Percentiles rank a stretch among this genome's conserved stretches.
phyloP scores from a whole-genome alignment of 2,329 filamentous ascomycete species.

The Pezicula radicicola region DNA sequence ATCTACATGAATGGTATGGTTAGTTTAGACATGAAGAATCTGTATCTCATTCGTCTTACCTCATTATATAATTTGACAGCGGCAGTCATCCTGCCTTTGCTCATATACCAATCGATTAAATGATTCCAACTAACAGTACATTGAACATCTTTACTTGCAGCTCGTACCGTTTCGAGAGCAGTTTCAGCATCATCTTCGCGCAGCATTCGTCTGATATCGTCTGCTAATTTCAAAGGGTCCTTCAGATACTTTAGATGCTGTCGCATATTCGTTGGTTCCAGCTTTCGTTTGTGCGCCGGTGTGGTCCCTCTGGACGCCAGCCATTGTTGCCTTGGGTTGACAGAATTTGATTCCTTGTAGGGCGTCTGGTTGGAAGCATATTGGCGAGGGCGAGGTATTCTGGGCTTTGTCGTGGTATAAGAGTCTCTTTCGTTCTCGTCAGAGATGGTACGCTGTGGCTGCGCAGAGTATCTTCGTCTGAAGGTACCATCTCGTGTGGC shows the following conservation, averaged over 20 bases:
- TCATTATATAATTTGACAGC: conserved; percentile 90
- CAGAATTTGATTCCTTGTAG: neutral
- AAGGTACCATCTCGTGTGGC: conserved; percentile 1
- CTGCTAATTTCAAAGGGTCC: conserved; percentile 71
- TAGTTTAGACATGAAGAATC: conserved; percentile 1
- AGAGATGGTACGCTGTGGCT: neutral
- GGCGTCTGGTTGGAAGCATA: neutral
- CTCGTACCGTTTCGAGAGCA: conserved; percentile 65
- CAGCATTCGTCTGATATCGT: conserved; percentile 62
- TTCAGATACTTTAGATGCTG: conserved; percentile 23
- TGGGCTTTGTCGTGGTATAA: too few relatives aligned
- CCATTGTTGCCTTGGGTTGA: conserved; percentile 14
- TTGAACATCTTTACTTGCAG: conserved; percentile 61
- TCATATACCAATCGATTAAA: conserved; percentile 69
- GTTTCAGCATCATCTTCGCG: conserved; percentile 57
- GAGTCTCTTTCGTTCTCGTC: too few relatives aligned
- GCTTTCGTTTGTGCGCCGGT: conserved; percentile 6
- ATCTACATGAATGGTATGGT: conserved; percentile 52
- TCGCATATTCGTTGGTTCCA: conserved; percentile 1
- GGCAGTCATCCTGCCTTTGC: conserved; percentile 53
- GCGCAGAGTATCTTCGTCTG: conserved; percentile 7
- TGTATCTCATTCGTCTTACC: conserved; percentile 39
- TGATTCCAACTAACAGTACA: conserved; percentile 86
- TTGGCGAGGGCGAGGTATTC: too few relatives aligned
- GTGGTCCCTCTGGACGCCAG: conserved; percentile 18